Base-by-base conservation (phyloP, 2,329 filamentous ascomycete species). In the Erysiphe pulchra region DNA sequence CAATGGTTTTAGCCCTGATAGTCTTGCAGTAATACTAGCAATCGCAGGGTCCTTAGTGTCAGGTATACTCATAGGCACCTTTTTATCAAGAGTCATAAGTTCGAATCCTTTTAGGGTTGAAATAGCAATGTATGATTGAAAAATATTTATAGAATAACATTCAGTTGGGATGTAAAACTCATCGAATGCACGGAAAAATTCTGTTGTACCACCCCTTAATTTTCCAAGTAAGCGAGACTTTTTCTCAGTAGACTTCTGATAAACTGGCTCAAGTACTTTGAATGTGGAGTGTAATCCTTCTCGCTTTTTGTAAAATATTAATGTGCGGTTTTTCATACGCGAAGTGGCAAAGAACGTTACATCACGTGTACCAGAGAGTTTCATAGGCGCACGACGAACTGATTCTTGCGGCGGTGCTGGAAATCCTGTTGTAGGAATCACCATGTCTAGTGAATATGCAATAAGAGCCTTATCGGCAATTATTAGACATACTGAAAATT, bases 101-200 rank as follows among this genome's bases (percentile, higher is more conserved):
- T 98, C 92, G 54, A 98, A 85, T 20, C 90, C 92, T 60, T 85
- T 84, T 37, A 83, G 73, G 0, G 87, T 95, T 17, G 83, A 78
- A 42, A 98, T 84, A 10, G 90, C 84, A 45, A 98, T 80, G 50
- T 85, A 92, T 0, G 80, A 84, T 59, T 94, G 84, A 71, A 95
- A 98, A 45, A 98, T 73, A 61, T 94, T 95, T 58, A 98, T 80
- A 42, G 82, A 84, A 61, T 80, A 93, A 60, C 85, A 94, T 59
- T 98, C 92, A 2, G 82, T 79, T 0, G 90, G 90, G 53, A 98
- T 86, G 63, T 95, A 98, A 62, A 98, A 98, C 54, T 95, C 90
- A 63, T 98, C 90, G 59, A 86, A 98, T 58, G 98, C 90, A 50
- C 90, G 80, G 75, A 95, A 98, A 55, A 87, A 87, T 55, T 98